phyloP scores from a whole-genome alignment of 1,139 yeast species.

The Yamadazyma siamensis region DNA sequence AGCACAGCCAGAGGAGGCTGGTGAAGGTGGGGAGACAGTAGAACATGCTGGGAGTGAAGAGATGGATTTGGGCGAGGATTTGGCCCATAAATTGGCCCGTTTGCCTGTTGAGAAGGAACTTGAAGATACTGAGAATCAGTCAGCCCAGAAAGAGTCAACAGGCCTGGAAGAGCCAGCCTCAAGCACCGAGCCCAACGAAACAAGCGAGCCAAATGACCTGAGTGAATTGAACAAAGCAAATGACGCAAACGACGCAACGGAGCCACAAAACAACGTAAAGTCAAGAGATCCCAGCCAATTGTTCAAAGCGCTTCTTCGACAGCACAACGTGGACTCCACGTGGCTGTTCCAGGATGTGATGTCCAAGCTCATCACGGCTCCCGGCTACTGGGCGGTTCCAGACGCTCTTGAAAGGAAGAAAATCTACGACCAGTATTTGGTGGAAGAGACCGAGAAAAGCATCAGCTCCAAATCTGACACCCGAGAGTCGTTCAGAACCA shows the following conservation, averaged over 20 bases:
- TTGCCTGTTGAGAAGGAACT: slow-evolving; percentile 7
- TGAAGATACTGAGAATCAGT: slow-evolving; percentile 2
- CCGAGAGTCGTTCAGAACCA: slow-evolving; percentile 51
- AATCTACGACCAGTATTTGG: slow-evolving; percentile 63
- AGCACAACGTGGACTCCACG: slow-evolving; percentile 58
- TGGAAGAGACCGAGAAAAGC: slow-evolving; percentile 53
- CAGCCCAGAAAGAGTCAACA: not conserved
- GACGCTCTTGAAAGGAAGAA: slow-evolving; percentile 61
- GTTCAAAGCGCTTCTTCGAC: slow-evolving; percentile 54
- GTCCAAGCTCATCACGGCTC: slow-evolving; percentile 53
- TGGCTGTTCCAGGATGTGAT: slow-evolving; percentile 77
- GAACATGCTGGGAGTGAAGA: slow-evolving; percentile 6
- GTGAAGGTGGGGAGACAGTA: slow-evolving; percentile 1
- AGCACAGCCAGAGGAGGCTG: slow-evolving; percentile 1
- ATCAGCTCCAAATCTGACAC: slow-evolving; percentile 50
- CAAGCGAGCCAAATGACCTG: not conserved
- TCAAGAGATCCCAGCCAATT: too few relatives aligned
- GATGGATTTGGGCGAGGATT: slow-evolving; percentile 5
- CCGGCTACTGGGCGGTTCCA: slow-evolving; percentile 66
- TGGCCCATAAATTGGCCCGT: slow-evolving; percentile 8
- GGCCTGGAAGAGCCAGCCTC: not conserved
- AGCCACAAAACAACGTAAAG: too few relatives aligned
- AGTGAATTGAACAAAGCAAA: too few relatives aligned
- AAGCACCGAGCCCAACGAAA: not conserved
- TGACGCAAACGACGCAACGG: slow-evolving; percentile 31